These are phyloP conservation scores for Rubia tinctorum DNA, from an alignment of 305 asterid species.

Conservation along the genomic window DNA sequence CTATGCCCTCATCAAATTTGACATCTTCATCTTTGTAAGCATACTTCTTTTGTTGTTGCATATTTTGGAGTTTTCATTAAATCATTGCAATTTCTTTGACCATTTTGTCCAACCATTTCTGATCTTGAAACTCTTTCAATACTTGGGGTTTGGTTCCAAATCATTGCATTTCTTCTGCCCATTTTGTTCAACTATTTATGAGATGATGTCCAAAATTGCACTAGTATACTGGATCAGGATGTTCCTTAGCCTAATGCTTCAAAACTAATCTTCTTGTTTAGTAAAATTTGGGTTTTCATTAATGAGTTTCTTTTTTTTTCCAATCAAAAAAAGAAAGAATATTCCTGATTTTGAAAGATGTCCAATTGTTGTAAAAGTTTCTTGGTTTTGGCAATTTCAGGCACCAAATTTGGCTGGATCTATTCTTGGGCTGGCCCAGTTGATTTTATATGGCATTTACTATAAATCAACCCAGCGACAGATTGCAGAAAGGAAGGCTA, in stretches of 20 bases:
- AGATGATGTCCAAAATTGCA: not conserved
- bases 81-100: not conserved
- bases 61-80: not conserved
- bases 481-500: not conserved
- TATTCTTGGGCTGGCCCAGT: not conserved
- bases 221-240: not conserved
- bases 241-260: not conserved
- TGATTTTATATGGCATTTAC: not conserved
- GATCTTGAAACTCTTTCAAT: not conserved
- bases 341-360: constrained; percentile 7
- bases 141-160: not conserved
- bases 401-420: not conserved
- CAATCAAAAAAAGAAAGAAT: not conserved
- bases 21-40: constrained; percentile 63
- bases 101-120: not conserved
- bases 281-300: not conserved
- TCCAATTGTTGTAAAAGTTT: not conserved
- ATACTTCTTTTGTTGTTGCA: not conserved
- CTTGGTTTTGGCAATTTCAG: not conserved
- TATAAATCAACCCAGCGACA: not conserved
- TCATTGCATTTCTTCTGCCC: not conserved
- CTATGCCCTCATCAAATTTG: constrained; percentile 62
- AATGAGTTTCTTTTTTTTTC: not conserved
- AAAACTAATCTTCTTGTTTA: not conserved
- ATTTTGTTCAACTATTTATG: not conserved